phyloP scores from a whole-genome alignment of 768 basidiomycete species.

The Cytidiella melzeri region DNA sequence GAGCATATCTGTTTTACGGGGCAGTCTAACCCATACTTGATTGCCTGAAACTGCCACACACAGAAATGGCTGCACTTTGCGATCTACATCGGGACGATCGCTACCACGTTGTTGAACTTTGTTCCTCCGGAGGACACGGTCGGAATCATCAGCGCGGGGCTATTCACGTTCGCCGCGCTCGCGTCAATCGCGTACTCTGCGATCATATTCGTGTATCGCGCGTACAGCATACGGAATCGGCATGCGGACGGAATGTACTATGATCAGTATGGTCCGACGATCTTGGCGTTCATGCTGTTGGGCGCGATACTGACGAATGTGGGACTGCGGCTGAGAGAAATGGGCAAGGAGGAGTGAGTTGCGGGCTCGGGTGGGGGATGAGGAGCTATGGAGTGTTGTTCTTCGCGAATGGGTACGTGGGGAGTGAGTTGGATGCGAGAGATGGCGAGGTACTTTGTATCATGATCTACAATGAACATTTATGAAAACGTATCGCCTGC shows the following conservation, averaged over 20 bases:
- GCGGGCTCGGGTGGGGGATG: neutral
- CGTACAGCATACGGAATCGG: constrained; percentile 58
- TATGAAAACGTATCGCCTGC: no score
- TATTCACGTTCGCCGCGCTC: constrained; percentile 89
- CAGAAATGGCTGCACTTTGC: constrained; percentile 90
- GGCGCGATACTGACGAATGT: constrained; percentile 71
- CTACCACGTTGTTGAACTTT: constrained; percentile 88
- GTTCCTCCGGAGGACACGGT: constrained; percentile 59
- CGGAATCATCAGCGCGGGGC: constrained; percentile 79
- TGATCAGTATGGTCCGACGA: constrained; percentile 81
- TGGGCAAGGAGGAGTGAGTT: constrained; percentile 19
- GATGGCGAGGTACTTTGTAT: neutral
- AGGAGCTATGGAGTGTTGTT: neutral
- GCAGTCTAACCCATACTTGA: neutral
- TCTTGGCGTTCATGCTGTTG: constrained; percentile 65
- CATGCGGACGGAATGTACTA: constrained; percentile 81
- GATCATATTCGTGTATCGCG: constrained; percentile 72
- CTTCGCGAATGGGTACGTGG: neutral
- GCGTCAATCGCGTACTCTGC: constrained; percentile 84
- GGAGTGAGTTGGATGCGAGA: neutral
- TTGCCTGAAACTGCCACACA: neutral
- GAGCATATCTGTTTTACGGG: neutral
- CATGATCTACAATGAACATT: neutral
- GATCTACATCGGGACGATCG: constrained; percentile 84
- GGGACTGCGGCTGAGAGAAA: constrained; percentile 56